Conservation (phyloP, 352 stramenopile genomes). For the Globisporangium echinulatum region DNA sequence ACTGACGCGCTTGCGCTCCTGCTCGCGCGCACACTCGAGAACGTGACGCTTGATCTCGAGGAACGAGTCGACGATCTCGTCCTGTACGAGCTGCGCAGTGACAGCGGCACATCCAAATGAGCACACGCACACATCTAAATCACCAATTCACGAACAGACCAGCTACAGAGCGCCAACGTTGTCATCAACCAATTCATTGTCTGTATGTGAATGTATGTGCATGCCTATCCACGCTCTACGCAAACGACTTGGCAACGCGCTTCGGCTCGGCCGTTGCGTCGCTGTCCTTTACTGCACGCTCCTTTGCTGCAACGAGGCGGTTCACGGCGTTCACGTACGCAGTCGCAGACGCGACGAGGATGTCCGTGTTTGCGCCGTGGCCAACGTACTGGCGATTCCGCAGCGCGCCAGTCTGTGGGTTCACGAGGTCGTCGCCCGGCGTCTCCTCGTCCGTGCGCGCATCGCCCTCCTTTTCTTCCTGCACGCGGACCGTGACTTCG, state of each 20-base stretch:
- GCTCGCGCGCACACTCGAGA: conserved; percentile 52
- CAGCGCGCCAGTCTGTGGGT: conserved; percentile 78
- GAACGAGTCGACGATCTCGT: conserved; percentile 75
- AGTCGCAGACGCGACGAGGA: conserved; percentile 82
- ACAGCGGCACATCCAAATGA: no score
- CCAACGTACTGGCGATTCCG: conserved; percentile 85
- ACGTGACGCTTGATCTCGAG: conserved; percentile 86
- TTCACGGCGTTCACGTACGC: conserved; percentile 88
- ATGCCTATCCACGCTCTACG: conserved; percentile 7
- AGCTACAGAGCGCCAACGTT: no score
- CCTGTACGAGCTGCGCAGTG: no score
- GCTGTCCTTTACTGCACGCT: conserved; percentile 22
- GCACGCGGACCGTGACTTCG: conserved; percentile 82
- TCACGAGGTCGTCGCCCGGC: conserved; percentile 46
- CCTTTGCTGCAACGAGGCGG: conserved; percentile 70
- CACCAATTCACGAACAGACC: no score
- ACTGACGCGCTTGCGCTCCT: conserved; percentile 25
- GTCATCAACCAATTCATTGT: no score
- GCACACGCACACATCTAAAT: no score
- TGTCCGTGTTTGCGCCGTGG: conserved; percentile 87
- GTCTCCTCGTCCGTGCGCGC: conserved; percentile 26
- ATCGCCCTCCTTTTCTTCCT: conserved; percentile 50
- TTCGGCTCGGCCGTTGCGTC: conserved; percentile 11
- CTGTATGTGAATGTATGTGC: no score
- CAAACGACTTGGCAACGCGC: conserved; percentile 19